phyloP scores from a whole-genome alignment of 75 land plant species.

The Picea sitchensis region DNA sequence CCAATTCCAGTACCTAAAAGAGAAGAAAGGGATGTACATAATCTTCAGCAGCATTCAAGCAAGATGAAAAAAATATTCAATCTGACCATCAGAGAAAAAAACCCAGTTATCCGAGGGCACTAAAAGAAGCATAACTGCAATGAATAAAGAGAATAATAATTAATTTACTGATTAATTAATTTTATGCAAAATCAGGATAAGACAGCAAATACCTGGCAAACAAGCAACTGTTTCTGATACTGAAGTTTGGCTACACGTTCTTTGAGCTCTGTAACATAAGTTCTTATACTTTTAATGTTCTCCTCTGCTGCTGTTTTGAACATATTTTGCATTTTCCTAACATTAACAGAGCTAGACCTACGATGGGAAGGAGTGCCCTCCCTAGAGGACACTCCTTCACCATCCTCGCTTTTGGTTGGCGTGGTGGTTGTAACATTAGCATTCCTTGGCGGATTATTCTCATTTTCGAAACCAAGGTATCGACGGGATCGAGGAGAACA shows the following conservation, averaged over 20 bases:
- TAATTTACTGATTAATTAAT: not conserved
- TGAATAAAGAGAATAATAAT: not conserved
- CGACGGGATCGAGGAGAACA: constrained; percentile 55
- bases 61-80: not conserved
- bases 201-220: constrained; percentile 72
- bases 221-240: constrained; percentile 95
- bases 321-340: constrained; percentile 95
- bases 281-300: constrained; percentile 86
- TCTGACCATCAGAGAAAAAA: not conserved
- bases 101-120: not conserved
- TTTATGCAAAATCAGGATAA: not conserved
- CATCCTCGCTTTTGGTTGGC: constrained; percentile 53
- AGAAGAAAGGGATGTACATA: not conserved
- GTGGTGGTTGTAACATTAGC: constrained; percentile 23
- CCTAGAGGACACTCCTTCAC: constrained; percentile 59
- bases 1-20: constrained; percentile 86
- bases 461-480: constrained; percentile 32
- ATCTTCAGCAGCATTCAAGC: not conserved
- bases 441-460: constrained; percentile 56
- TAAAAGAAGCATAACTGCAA: not conserved
- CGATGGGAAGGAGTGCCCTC: constrained; percentile 61
- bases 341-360: constrained; percentile 90
- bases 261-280: constrained; percentile 97
- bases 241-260: constrained; percentile 98
- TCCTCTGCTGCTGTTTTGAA: constrained; percentile 99